phyloP scores from a whole-genome alignment of 768 basidiomycete species.

The Rhizopogon rudus region DNA sequence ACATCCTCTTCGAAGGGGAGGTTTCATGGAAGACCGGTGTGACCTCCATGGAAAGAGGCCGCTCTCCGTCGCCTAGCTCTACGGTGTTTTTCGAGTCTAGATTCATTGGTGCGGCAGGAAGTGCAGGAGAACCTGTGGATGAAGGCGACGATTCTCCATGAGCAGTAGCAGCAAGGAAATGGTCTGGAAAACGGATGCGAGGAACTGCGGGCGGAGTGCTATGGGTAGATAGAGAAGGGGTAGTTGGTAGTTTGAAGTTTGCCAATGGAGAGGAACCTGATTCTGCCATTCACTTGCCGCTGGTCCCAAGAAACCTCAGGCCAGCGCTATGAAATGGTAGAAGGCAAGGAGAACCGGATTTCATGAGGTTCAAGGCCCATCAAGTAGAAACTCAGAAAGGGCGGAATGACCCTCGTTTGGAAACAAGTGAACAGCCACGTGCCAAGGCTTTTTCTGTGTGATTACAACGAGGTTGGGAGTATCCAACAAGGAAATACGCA shows the following conservation, averaged over 20 bases:
- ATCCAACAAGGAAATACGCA: too few species aligned
- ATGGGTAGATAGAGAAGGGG: slow-evolving; percentile 7
- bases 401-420: not conserved
- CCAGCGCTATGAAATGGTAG: not conserved
- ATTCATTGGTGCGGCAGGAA: slow-evolving; percentile 10
- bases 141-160: slow-evolving; percentile 27
- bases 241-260: slow-evolving; percentile 13
- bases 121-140: slow-evolving; percentile 16
- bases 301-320: not conserved
- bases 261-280: slow-evolving; percentile 14
- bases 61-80: slow-evolving; percentile 13
- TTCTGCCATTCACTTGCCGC: slow-evolving; percentile 25
- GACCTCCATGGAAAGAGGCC: slow-evolving; percentile 15
- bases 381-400: not conserved
- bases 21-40: not conserved
- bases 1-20: slow-evolving; percentile 11
- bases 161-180: slow-evolving; percentile 20
- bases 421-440: not conserved
- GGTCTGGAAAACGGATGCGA: slow-evolving; percentile 32
- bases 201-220: slow-evolving; percentile 12
- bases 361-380: not conserved
- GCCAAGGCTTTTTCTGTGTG: not conserved
- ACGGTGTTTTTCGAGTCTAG: slow-evolving; percentile 7
- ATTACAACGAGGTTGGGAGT: slow-evolving; percentile 1
- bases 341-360: not conserved